Conservation (phyloP, 257 asterid species). For the Anisodus acutangulus region DNA sequence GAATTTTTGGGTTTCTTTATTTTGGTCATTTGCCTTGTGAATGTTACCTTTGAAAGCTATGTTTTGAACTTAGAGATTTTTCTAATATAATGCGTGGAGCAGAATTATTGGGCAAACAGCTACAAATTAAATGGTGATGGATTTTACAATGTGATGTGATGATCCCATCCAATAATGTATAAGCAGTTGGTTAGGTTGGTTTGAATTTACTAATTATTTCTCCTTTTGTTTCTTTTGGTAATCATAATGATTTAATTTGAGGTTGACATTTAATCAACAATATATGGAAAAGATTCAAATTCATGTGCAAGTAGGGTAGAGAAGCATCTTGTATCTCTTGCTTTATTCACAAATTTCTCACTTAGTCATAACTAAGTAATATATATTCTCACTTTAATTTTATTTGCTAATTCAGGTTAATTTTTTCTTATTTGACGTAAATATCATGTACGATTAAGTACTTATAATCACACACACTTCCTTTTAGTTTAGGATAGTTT, state of each 20-base stretch:
- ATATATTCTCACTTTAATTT: too few relatives aligned
- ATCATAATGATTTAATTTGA: background rate
- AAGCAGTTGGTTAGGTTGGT: slow-evolving; percentile 14
- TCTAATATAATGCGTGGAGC: slow-evolving; percentile 35
- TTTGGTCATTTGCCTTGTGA: background rate
- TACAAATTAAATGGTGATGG: slow-evolving; percentile 26
- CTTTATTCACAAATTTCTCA: background rate
- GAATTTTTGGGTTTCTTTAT: slow-evolving; percentile 23
- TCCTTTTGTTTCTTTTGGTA: background rate
- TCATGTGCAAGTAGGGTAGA: background rate
- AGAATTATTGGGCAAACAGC: slow-evolving; percentile 46
- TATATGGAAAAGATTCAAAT: background rate
- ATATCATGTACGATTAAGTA: background rate
- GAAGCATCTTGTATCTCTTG: background rate
- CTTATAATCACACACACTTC: background rate
- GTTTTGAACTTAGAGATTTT: slow-evolving; percentile 22
- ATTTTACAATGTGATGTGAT: background rate
- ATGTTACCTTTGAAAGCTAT: slow-evolving; percentile 27
- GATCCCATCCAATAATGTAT: slow-evolving; percentile 26
- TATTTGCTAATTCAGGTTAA: too few relatives aligned
- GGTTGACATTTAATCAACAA: slow-evolving; percentile 14
- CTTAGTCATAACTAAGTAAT: too few relatives aligned
- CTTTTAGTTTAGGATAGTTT: background rate
- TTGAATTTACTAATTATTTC: slow-evolving; percentile 17
- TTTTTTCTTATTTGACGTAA: background rate